Evolutionary conservation across 164 flowering plant genomes (phyloP), one percentile per base, ranked within the genome.

Genomic region (Stephania yunnanensis): DNA sequence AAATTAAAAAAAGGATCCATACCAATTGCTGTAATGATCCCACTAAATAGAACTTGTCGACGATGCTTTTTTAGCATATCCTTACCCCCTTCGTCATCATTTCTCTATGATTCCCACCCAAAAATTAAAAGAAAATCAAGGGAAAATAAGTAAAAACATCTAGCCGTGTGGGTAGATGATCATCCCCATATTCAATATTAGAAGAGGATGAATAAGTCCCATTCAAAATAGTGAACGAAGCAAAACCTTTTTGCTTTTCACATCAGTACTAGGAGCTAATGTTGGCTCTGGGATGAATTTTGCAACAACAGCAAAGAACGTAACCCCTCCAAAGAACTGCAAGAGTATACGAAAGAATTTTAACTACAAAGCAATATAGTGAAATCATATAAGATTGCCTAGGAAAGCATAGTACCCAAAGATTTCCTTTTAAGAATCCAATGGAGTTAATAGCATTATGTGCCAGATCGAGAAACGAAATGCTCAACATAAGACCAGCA

Each of bases 401-500:
- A 20, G 53, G 65, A 76, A 22, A 53, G 52, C 30, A 44, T 45
- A 68, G 72, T 82, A 95, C 99, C 98, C 98, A 95, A 73, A 93
- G 87, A 84, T 95, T 95, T 42, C 88, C 99, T 83, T 87, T 92
- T 74, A 95, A 84, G 86, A 95, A 93, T 65, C 99, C 99, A 80
- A 92, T 88, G 45, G 97, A 87, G 82, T 95, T 95, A 4, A 93
- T 80, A 71, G 98, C 95, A 85, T 95, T 92, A 83, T 92, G 98
- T 73, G 99, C 99, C 88, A 93, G 86, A 85, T 95, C 98, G 1
- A 95, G 81, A 84, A 95, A 95, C 36, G 99, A 95, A 81, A 95
- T 95, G 88, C 98, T 90, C 81, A 95, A 83, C 98, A 95, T 93
- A 63, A 95, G 90, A 58, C 99, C 99, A 2, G 97, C 97, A 77